These are phyloP conservation scores for Fusarium subglutinans DNA, from an alignment of 2,329 filamentous ascomycete genomes.

Conservation along the genomic window DNA sequence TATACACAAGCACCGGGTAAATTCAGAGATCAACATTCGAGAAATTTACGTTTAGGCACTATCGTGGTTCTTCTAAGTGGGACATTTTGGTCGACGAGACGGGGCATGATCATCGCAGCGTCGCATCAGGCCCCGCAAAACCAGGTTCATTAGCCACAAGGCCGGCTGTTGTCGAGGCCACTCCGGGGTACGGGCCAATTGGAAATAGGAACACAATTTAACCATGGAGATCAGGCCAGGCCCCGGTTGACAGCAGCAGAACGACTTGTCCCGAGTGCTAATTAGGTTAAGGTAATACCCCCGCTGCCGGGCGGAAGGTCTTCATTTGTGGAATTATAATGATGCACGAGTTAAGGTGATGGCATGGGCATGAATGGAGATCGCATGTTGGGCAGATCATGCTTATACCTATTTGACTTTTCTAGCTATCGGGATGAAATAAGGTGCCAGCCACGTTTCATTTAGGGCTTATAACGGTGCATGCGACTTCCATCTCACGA, in stretches of 20 bases:
- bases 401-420: background rate
- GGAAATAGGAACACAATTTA: background rate
- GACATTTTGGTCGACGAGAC: background rate
- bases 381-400: background rate
- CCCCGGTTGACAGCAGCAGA: background rate
- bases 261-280: background rate
- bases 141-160: conserved; percentile 26
- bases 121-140: conserved; percentile 12
- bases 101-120: conserved; percentile 18
- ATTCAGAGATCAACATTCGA: background rate
- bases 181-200: conserved; percentile 3
- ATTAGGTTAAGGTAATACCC: background rate
- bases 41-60: conserved; percentile 13
- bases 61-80: conserved; percentile 7
- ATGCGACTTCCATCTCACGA: background rate
- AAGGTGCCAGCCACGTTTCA: background rate
- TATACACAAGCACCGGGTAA: conserved; percentile 13
- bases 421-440: background rate
- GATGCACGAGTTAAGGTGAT: background rate
- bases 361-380: background rate
- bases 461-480: accelerated
- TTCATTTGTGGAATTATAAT: conserved; percentile 1
- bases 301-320: background rate
- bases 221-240: conserved; percentile 12
- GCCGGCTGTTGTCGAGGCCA: conserved; percentile 3